Percentiles rank a stretch among this genome's conserved stretches.
phyloP scores from a whole-genome alignment of 306 rosid genomes.

The Rubus idaeus region DNA sequence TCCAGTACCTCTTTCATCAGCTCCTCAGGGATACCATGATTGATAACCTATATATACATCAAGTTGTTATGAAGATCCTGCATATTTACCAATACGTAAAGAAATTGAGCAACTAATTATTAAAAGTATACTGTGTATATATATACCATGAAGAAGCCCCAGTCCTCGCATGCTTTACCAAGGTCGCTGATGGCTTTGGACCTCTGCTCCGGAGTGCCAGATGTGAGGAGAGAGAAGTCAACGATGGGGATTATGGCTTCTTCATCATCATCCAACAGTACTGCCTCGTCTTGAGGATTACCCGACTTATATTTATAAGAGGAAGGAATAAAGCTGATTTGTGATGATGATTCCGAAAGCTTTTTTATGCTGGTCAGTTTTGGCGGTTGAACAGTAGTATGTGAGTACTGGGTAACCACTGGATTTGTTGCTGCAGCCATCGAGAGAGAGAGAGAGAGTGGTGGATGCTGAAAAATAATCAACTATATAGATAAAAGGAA shows the following conservation, averaged over 20 bases:
- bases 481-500: too few relatives aligned
- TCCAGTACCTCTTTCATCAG: conserved; percentile 40
- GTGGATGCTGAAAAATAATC: too few relatives aligned
- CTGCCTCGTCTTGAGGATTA: conserved; percentile 10
- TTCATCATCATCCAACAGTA: neutral
- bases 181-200: conserved; percentile 39
- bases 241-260: conserved; percentile 35
- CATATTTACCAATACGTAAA: neutral
- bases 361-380: conserved; percentile 25
- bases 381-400: neutral
- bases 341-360: conserved; percentile 33
- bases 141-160: conserved; percentile 56
- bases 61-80: too few relatives aligned
- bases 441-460: neutral
- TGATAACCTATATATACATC: conserved; percentile 35
- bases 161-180: conserved; percentile 47
- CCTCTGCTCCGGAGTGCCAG: conserved; percentile 25
- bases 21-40: conserved; percentile 49
- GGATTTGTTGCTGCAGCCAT: neutral
- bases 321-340: conserved; percentile 33
- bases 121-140: neutral
- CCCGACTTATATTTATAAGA: conserved; percentile 8
- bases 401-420: neutral
- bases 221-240: conserved; percentile 44
- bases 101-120: neutral